These are phyloP conservation scores for Rosa lucieae DNA, from an alignment of 306 rosid species.

Conservation along the genomic window DNA sequence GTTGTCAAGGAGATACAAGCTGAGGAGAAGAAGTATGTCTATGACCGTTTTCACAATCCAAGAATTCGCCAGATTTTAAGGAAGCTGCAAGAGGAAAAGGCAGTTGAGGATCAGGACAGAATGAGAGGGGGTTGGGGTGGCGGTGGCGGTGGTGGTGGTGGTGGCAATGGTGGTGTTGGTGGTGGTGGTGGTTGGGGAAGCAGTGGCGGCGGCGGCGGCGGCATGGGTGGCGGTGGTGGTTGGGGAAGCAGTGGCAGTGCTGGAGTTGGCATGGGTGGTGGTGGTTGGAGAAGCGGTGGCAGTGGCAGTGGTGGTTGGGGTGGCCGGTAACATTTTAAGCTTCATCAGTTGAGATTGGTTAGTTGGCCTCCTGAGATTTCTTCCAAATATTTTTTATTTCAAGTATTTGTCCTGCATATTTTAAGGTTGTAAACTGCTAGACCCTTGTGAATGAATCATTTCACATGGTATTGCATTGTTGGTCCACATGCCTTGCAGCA, in stretches of 20 bases:
- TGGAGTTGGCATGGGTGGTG: not conserved
- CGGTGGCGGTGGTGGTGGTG: not conserved
- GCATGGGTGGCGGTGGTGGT: not conserved
- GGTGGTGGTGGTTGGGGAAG: not conserved
- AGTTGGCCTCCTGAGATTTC: not conserved
- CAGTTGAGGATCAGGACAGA: slow-evolving; percentile 40
- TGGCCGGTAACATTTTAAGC: not conserved
- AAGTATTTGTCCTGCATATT: not conserved
- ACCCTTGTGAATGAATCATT: not conserved
- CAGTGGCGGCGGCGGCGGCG: not conserved
- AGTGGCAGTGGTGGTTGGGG: slow-evolving; percentile 1
- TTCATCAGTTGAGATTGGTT: not conserved
- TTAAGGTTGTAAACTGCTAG: too few relatives aligned
- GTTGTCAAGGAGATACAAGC: slow-evolving; percentile 73
- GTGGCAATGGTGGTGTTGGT: not conserved
- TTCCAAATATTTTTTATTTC: not conserved
- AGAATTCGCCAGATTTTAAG: slow-evolving; percentile 47
- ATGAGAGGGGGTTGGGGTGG: slow-evolving; percentile 23
- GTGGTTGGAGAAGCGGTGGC: not conserved
- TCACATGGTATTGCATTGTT: not conserved
- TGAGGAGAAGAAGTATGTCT: slow-evolving; percentile 69
- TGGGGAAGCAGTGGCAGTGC: not conserved
- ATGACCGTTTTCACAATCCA: slow-evolving; percentile 70
- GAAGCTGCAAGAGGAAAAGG: slow-evolving; percentile 48
- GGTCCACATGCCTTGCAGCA: not conserved